A percentile compares a stretch with the other conserved stretches of the same genome.
These are phyloP conservation scores for Rutstroemia sp. DNA, from an alignment of 2,329 filamentous ascomycete genomes.

Conservation along the genomic window DNA sequence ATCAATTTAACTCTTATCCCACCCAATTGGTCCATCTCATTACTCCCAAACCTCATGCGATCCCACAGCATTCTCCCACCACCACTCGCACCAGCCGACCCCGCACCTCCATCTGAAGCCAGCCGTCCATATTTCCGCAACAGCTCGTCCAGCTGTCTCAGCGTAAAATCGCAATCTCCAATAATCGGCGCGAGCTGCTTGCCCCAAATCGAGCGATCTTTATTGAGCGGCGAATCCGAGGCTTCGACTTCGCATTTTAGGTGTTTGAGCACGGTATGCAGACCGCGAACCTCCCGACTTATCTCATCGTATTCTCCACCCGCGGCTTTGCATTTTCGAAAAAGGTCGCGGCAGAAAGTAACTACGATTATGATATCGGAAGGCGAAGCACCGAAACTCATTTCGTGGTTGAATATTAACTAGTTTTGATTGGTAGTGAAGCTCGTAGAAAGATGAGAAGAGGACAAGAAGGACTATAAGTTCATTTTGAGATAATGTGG, in stretches of 20 bases:
- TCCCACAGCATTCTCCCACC: slow-evolving; percentile 20
- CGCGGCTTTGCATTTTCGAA: slow-evolving; percentile 44
- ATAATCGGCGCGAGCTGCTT: slow-evolving; percentile 45
- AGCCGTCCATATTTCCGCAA: slow-evolving; percentile 39
- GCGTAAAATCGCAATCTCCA: slow-evolving; percentile 46
- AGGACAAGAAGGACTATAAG: background rate
- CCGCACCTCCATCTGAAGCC: slow-evolving; percentile 14
- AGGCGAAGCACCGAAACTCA: slow-evolving; percentile 28
- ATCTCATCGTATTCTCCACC: slow-evolving; percentile 43
- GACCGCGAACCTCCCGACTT: slow-evolving; percentile 41
- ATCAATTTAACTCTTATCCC: slow-evolving; percentile 36
- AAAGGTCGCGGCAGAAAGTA: slow-evolving; percentile 47
- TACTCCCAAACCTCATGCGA: slow-evolving; percentile 24
- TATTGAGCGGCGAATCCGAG: slow-evolving; percentile 47
- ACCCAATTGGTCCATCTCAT: slow-evolving; percentile 28
- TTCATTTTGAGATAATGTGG: background rate
- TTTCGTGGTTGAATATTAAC: slow-evolving; percentile 9
- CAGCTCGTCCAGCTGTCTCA: slow-evolving; percentile 47
- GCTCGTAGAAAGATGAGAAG: background rate
- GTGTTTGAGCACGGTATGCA: slow-evolving; percentile 50
- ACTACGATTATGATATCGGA: slow-evolving; percentile 47
- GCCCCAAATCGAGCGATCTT: slow-evolving; percentile 36
- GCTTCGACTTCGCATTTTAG: slow-evolving; percentile 51
- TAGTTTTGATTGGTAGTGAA: background rate
- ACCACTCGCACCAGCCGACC: slow-evolving; percentile 3